These are phyloP conservation scores for Lentinula edodes DNA, from an alignment of 768 basidiomycete genomes.

Conservation along the genomic window DNA sequence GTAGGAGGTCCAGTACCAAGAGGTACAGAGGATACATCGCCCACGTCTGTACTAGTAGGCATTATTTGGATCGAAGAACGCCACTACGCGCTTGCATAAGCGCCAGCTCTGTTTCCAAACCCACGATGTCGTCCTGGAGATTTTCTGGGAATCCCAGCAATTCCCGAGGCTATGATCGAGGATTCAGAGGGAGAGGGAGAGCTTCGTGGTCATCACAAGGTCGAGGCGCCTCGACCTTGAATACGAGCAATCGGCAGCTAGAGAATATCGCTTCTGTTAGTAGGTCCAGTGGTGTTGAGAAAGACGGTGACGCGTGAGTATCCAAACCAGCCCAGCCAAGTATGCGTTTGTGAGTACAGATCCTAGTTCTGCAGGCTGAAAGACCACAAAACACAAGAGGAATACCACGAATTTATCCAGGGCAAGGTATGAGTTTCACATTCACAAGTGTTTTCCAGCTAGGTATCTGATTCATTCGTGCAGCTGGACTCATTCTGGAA, in stretches of 20 bases:
- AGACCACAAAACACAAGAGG: conserved; percentile 49
- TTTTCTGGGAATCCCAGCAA: not conserved
- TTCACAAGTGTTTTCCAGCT: not conserved
- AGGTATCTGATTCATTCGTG: not conserved
- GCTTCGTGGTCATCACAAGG: conserved; percentile 8
- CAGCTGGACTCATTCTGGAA: conserved; percentile 49
- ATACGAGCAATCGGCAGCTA: conserved; percentile 35
- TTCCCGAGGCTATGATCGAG: not conserved
- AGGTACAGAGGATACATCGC: conserved; percentile 22
- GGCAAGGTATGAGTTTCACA: conserved; percentile 42
- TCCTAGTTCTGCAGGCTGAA: conserved; percentile 49
- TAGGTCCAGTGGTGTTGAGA: conserved; percentile 69
- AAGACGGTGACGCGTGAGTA: conserved; percentile 70
- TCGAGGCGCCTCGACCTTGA: conserved; percentile 5
- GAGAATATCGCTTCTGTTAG: conserved; percentile 69
- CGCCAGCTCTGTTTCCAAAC: not conserved
- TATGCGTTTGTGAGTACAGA: conserved; percentile 21
- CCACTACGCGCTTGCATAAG: not conserved
- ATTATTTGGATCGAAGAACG: not conserved
- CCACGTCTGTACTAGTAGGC: not conserved
- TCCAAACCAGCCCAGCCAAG: not conserved
- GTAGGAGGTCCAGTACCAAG: conserved; percentile 62
- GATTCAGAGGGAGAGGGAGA: conserved; percentile 9
- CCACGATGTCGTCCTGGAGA: conserved; percentile 1
- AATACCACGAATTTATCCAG: conserved; percentile 60